Conservation (phyloP, 257 asterid genomes). For the Salvia miltiorrhiza region DNA sequence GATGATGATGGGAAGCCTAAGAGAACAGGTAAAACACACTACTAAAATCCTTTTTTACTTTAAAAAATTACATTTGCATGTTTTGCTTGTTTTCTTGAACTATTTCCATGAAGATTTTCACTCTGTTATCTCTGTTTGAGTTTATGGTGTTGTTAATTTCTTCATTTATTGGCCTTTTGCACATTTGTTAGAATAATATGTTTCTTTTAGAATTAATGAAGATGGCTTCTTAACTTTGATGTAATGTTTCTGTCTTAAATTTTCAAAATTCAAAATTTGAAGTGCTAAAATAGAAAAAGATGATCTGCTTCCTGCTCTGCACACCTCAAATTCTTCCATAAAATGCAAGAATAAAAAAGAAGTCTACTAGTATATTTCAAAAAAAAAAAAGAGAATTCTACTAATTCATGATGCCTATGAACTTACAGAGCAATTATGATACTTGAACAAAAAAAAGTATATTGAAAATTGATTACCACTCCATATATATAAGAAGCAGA, state of each 20-base stretch:
- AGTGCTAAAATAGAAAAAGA: background rate
- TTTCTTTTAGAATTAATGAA: background rate
- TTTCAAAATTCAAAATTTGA: background rate
- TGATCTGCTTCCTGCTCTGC: background rate
- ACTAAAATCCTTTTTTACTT: no score
- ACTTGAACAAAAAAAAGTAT: background rate
- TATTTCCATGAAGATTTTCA: background rate
- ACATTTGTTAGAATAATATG: background rate
- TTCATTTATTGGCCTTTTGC: background rate
- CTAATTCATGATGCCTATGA: background rate
- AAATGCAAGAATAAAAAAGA: background rate
- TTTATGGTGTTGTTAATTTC: background rate
- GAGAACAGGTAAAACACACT: conserved; percentile 38
- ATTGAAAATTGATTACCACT: no score
- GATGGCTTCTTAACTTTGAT: background rate
- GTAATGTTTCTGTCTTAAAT: background rate
- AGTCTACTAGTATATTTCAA: no score
- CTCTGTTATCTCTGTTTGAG: background rate
- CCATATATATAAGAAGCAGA: no score
- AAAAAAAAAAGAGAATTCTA: background rate
- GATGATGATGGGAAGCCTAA: conserved; percentile 68
- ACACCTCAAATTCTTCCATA: background rate
- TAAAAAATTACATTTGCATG: background rate
- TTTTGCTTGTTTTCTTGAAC: background rate
- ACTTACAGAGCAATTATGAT: background rate